A percentile compares a stretch with the other conserved stretches of the same genome.
Conservation (phyloP, 2,329 filamentous ascomycete genomes). For the Harringtonia lauricola region DNA sequence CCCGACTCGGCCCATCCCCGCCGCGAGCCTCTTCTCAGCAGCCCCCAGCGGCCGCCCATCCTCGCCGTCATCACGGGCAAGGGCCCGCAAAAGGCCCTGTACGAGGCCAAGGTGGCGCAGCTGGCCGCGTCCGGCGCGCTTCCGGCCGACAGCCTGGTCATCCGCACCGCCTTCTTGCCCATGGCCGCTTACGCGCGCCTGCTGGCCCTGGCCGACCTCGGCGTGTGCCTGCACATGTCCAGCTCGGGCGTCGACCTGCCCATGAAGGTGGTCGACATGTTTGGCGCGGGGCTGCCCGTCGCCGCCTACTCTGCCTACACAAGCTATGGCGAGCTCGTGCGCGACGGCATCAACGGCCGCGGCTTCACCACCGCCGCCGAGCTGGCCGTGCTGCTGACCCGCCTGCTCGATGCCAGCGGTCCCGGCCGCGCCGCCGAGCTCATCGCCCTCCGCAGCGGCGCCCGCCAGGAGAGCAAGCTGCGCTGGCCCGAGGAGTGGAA, state of each 20-base stretch:
- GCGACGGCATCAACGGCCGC: conserved; percentile 72
- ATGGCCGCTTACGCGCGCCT: conserved; percentile 76
- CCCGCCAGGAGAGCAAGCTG: conserved; percentile 59
- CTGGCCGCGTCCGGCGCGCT: conserved; percentile 54
- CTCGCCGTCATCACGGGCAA: conserved; percentile 90
- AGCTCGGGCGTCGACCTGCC: conserved; percentile 91
- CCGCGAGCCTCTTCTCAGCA: no score
- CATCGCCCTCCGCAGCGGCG: conserved; percentile 52
- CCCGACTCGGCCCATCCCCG: no score
- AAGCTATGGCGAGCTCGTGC: conserved; percentile 84
- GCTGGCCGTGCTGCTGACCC: conserved; percentile 49
- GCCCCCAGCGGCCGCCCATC: conserved; percentile 45
- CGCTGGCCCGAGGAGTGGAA: conserved; percentile 95
- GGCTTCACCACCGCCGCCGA: conserved; percentile 68
- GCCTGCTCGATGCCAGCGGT: conserved; percentile 42
- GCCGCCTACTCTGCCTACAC: conserved; percentile 77
- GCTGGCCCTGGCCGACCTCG: conserved; percentile 76
- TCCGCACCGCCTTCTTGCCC: conserved; percentile 76
- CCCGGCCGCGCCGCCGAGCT: conserved; percentile 32
- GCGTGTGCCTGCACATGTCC: conserved; percentile 84
- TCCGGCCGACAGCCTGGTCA: conserved; percentile 56
- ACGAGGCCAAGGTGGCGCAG: conserved; percentile 52
- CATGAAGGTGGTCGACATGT: conserved; percentile 99
- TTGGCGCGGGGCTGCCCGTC: conserved; percentile 85
- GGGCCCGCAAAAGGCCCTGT: conserved; percentile 71